phyloP scores from a whole-genome alignment of 257 asterid genomes.

The Solanum stenotomum region DNA sequence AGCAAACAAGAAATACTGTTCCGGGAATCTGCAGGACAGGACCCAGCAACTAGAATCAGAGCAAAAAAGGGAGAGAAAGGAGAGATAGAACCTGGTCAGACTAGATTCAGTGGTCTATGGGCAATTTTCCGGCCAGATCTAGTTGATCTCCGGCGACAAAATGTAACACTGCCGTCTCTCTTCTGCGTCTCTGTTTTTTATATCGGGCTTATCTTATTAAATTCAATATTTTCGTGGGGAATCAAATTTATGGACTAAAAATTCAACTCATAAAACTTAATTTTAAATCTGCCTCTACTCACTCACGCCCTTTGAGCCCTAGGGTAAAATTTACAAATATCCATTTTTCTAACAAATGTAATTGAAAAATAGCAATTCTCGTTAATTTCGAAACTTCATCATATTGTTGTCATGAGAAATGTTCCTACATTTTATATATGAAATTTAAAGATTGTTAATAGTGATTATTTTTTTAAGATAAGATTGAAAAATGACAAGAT shows the following conservation, averaged over 20 bases:
- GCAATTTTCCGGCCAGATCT: too few relatives aligned
- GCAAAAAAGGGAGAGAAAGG: too few relatives aligned
- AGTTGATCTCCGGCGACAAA: too few relatives aligned
- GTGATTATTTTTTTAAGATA: not conserved
- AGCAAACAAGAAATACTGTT: too few relatives aligned
- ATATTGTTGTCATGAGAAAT: not conserved
- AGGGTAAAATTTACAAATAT: too few relatives aligned
- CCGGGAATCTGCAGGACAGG: too few relatives aligned
- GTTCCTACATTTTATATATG: not conserved
- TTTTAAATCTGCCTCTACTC: not conserved
- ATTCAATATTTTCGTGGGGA: not conserved
- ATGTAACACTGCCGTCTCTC: too few relatives aligned
- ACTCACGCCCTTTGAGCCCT: not conserved
- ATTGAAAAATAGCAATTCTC: not conserved
- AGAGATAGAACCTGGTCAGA: too few relatives aligned
- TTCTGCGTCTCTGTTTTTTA: accelerated
- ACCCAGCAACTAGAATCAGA: too few relatives aligned
- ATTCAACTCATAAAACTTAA: too few relatives aligned
- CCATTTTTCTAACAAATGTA: not conserved
- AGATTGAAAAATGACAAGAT: not conserved
- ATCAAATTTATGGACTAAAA: not conserved
- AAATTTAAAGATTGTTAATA: not conserved
- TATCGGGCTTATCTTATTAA: not conserved
- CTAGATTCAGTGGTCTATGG: too few relatives aligned
- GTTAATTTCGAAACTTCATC: not conserved